These are phyloP conservation scores for Nosema granulosis DNA, from an alignment of 371 early-diverging fungal genomes.

Conservation along the genomic window DNA sequence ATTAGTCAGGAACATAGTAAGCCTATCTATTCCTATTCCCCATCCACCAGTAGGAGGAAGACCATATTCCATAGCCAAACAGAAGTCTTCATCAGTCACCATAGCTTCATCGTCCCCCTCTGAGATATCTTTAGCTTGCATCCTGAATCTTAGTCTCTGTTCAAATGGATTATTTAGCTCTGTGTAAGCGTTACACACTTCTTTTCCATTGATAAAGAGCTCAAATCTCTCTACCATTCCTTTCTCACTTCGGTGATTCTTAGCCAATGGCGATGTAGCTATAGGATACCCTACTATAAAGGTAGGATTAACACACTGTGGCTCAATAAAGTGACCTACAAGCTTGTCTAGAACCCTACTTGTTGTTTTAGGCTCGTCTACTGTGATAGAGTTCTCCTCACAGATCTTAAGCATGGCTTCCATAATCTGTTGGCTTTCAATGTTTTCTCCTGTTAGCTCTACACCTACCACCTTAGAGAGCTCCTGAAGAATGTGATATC, in stretches of 20 bases:
- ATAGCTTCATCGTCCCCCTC: slow-evolving; percentile 99
- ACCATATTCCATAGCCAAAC: slow-evolving; percentile 91
- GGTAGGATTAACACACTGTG: slow-evolving; percentile 84
- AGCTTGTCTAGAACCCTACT: slow-evolving; percentile 93
- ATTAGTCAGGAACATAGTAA: slow-evolving; percentile 95
- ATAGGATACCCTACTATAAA: slow-evolving; percentile 94
- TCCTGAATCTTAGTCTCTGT: slow-evolving; percentile 87
- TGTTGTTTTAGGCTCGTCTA: slow-evolving; percentile 84
- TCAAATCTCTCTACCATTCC: slow-evolving; percentile 98
- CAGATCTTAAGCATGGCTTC: slow-evolving; percentile 82
- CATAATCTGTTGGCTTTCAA: slow-evolving; percentile 75
- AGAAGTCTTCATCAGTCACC: slow-evolving; percentile 92
- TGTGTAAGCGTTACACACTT: slow-evolving; percentile 93
- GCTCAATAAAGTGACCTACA: slow-evolving; percentile 91
- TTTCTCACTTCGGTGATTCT: slow-evolving; percentile 80
- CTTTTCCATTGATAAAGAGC: slow-evolving; percentile 95
- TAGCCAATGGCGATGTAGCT: slow-evolving; percentile 98
- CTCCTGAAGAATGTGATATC: slow-evolving; percentile 83
- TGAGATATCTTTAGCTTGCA: slow-evolving; percentile 89
- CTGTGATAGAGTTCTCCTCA: slow-evolving; percentile 80
- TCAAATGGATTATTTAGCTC: slow-evolving; percentile 96
- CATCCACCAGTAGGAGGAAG: slow-evolving; percentile 95
- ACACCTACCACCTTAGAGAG: slow-evolving; percentile 79
- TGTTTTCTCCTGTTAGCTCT: slow-evolving; percentile 75
- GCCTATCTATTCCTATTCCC: slow-evolving; percentile 95